These are phyloP conservation scores for Cutaneotrichosporon sp. DNA, from an alignment of 1,284 basidiomycete species.

Conservation along the genomic window DNA sequence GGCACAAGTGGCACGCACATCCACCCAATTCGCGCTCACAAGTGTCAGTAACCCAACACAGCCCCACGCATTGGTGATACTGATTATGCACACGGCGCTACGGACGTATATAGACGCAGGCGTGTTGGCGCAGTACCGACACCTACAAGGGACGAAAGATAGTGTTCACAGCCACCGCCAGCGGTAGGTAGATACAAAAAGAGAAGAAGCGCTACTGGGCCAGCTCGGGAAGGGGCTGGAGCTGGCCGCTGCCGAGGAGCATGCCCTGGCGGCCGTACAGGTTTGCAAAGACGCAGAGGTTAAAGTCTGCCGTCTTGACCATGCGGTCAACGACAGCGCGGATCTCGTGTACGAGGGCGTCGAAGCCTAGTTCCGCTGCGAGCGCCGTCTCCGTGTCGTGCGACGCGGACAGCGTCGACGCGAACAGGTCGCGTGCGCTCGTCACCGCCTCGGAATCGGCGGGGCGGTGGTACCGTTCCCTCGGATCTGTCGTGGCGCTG, in stretches of 20 bases:
- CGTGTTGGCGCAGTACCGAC: too few relatives aligned
- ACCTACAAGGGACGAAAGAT: too few relatives aligned
- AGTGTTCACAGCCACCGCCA: too few relatives aligned
- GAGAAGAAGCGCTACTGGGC: neutral
- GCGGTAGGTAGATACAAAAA: too few relatives aligned
- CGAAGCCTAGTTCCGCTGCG: constrained; percentile 13
- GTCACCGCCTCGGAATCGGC: constrained; percentile 5
- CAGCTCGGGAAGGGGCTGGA: constrained; percentile 17
- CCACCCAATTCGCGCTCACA: too few relatives aligned
- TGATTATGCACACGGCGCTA: too few relatives aligned
- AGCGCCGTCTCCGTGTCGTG: constrained; percentile 9
- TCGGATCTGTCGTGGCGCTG: constrained; percentile 11
- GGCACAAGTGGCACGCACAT: too few relatives aligned
- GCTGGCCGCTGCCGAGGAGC: constrained; percentile 16
- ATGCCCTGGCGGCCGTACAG: constrained; percentile 18
- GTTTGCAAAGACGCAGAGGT: constrained; percentile 22
- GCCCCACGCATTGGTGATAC: too few relatives aligned
- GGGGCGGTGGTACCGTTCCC: constrained; percentile 20
- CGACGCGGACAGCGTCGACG: neutral
- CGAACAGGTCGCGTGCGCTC: constrained; percentile 13
- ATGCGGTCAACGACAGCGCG: constrained; percentile 50
- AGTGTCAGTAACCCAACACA: too few relatives aligned
- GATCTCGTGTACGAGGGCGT: constrained; percentile 29
- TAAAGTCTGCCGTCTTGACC: constrained; percentile 50
- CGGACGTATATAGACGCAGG: too few relatives aligned